Conservation (phyloP, 129 eudicot genomes). For the Glebionis coronaria region DNA sequence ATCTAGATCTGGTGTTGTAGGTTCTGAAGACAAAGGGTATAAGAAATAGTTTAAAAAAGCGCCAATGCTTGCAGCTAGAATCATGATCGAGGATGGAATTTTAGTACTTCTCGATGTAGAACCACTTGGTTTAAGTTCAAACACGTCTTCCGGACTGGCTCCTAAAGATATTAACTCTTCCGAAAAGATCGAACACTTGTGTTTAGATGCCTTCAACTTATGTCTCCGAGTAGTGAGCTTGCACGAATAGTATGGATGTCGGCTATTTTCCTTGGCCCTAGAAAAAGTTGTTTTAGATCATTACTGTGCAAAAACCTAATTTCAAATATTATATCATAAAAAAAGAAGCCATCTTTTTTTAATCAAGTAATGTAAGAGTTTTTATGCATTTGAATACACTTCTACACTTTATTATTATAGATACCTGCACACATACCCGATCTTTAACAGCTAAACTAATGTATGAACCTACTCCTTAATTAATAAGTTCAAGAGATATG, state of each 20-base stretch:
- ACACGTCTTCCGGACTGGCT: constrained; percentile 47
- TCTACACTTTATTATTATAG: too few species aligned
- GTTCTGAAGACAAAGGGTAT: constrained; percentile 48
- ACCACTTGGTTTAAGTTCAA: constrained; percentile 70
- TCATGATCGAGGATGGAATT: constrained; percentile 76
- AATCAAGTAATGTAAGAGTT: too few species aligned
- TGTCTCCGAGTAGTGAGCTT: constrained; percentile 77
- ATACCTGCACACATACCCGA: too few species aligned
- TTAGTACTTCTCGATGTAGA: constrained; percentile 82
- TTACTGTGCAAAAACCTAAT: too few species aligned
- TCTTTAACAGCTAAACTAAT: too few species aligned
- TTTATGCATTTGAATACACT: too few species aligned
- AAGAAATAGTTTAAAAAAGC: constrained; percentile 82
- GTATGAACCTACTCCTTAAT: too few species aligned
- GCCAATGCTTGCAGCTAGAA: constrained; percentile 88
- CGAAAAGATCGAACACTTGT: constrained; percentile 84
- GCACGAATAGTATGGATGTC: constrained; percentile 93
- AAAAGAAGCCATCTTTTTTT: too few species aligned
- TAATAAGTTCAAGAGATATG: too few species aligned
- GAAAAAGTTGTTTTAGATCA: too few species aligned
- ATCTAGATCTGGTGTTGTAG: constrained; percentile 55
- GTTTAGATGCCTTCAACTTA: constrained; percentile 63
- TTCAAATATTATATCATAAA: too few species aligned
- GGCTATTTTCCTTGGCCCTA: too few species aligned
- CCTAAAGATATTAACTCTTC: constrained; percentile 71